Evolutionary conservation across 495 filamentous ascomycete genomes (phyloP), one percentile per base, ranked within the genome.

Genomic region (Talaromyces borbonicus): DNA sequence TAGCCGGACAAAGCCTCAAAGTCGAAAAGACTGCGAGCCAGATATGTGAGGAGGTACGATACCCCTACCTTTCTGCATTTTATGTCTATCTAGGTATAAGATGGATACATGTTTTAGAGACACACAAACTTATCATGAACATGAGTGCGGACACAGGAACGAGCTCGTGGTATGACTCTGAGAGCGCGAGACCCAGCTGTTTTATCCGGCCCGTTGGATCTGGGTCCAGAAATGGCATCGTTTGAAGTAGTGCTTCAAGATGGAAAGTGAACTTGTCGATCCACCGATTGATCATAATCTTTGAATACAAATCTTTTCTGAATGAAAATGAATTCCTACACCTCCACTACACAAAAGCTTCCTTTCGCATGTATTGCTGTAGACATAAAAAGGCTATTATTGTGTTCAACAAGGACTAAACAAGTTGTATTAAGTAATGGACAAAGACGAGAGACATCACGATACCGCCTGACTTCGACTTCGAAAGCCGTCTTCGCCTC

Each of bases 141-240:
- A n/a, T n/a, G n/a, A n/a, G n/a, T n/a, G 25, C 41, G 29, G 3
- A 24, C 23, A 25, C 26, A 58, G 56, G 50, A 61, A 58, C 54
- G 58, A 30, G 53, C 52, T 9, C 51, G 52, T 8, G 49, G 47
- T 2, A 27, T 43, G 16, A 52, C 38, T 11, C 47, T 51, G 5
- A 39, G 60, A 12, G 55, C 60, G 1, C 41, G 56, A 35, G 52
- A 62, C 42, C 60, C 55, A 5, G 60, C 60, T 8, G 55, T 62
- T 1, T 53, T 44, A 31, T 35, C 43, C 19, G 43, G 43, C 6
- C 43, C 43, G 29, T 5, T 46, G 15, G 43, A 46, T 12, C n/a
- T 46, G 29, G 43, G 36, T 22, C 15, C 22, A 11, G 41, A 22
- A 22, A 20, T 24, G 6, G 33, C 23, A 24, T 4, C 11, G 9